phyloP scores from a whole-genome alignment of 1,284 basidiomycete genomes.

The Trichosporon coremiiforme region DNA sequence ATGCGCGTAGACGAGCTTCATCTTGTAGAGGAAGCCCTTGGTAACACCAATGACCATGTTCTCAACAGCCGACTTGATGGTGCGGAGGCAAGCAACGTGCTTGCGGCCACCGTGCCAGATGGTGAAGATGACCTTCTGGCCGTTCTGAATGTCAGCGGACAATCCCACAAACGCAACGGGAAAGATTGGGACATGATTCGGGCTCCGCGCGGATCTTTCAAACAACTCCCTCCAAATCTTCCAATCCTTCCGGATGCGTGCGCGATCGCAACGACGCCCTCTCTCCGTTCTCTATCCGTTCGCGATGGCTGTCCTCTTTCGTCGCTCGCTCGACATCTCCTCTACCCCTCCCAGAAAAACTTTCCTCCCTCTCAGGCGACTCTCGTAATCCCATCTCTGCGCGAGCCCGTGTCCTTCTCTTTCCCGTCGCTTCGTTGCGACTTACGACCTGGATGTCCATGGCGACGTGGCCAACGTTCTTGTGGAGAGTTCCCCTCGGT shows the following conservation, averaged over 20 bases:
- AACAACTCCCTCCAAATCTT: not conserved
- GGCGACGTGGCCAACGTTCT: constrained; percentile 91
- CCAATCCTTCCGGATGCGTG: not conserved
- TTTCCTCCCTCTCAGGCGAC: not conserved
- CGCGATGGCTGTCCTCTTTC: not conserved
- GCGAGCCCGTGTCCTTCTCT: not conserved
- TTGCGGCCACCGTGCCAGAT: constrained; percentile 99
- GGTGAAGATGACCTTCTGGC: constrained; percentile 80
- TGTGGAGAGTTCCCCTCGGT: constrained; percentile 82
- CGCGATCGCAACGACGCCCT: not conserved
- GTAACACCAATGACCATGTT: constrained; percentile 99
- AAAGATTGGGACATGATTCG: constrained; percentile 7
- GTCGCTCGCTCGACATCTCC: not conserved
- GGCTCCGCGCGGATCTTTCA: not conserved
- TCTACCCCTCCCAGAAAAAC: not conserved
- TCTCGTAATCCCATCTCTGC: not conserved
- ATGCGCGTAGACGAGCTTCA: constrained; percentile 98
- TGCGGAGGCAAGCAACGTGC: constrained; percentile 97
- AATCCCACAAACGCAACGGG: not conserved
- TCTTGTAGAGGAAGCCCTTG: constrained; percentile 99
- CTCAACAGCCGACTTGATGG: constrained; percentile 89
- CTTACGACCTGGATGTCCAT: constrained; percentile 89
- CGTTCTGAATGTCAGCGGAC: constrained; percentile 40
- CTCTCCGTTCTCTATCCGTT: not conserved
- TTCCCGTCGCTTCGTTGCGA: constrained; percentile 31